These are phyloP conservation scores for Evernia prunastri DNA, from an alignment of 495 filamentous ascomycete species.

Conservation along the genomic window DNA sequence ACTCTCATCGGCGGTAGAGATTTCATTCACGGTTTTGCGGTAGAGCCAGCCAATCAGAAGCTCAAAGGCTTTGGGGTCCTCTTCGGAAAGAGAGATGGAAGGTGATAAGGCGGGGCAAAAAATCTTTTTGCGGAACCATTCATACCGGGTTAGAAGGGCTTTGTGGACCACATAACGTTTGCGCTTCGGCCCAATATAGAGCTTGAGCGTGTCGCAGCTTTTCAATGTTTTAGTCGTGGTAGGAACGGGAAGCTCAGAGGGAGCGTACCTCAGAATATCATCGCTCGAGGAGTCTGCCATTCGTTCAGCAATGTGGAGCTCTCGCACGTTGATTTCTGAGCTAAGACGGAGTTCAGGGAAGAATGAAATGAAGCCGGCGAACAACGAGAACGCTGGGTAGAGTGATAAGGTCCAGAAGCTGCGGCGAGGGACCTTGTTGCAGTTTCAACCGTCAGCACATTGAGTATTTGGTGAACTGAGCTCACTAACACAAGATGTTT, in stretches of 20 bases:
- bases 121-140: background rate
- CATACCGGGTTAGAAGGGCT: background rate
- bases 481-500: background rate
- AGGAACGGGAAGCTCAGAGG: background rate
- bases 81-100: background rate
- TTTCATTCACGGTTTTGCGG: background rate
- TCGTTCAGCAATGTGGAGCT: too few species aligned
- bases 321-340: background rate
- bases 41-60: slow-evolving; percentile 12
- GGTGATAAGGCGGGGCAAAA: background rate
- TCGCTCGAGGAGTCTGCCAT: background rate
- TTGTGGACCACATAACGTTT: slow-evolving; percentile 3
- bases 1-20: background rate
- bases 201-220: slow-evolving; percentile 8
- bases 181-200: slow-evolving; percentile 6
- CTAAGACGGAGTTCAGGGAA: background rate
- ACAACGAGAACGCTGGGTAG: background rate
- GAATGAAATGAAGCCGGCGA: background rate
- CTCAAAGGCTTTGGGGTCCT: background rate
- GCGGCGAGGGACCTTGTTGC: background rate
- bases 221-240: background rate
- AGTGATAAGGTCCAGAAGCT: background rate
- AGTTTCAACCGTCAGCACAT: background rate
- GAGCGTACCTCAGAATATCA: background rate
- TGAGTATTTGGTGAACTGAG: background rate